These are phyloP conservation scores for Ottelia alismoides DNA, from an alignment of 106 monocot species.

Conservation along the genomic window DNA sequence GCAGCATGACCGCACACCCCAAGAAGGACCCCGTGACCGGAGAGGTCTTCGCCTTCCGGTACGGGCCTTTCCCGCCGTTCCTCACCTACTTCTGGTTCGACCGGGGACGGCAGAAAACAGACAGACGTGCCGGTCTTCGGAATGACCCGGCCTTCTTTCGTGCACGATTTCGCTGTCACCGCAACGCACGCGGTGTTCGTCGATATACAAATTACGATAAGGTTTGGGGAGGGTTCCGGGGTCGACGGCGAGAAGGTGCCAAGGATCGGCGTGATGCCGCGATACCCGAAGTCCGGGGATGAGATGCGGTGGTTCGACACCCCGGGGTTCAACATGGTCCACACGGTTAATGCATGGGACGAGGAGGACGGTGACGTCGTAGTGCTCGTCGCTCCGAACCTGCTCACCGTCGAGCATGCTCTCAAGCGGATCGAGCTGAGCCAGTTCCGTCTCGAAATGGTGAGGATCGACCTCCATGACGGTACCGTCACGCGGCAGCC, in stretches of 20 bases:
- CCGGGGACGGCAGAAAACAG: slow-evolving; percentile 29
- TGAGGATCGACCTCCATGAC: slow-evolving; percentile 42
- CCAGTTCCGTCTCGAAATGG: slow-evolving; percentile 63
- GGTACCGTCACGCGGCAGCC: slow-evolving; percentile 8
- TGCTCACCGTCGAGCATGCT: slow-evolving; percentile 60
- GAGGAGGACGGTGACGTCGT: slow-evolving; percentile 36
- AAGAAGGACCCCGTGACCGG: too few species aligned
- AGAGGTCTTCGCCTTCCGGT: too few species aligned
- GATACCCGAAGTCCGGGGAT: slow-evolving; percentile 39
- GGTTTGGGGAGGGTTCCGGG: slow-evolving; percentile 32
- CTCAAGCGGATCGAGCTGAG: slow-evolving; percentile 44
- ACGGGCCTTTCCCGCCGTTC: too few species aligned
- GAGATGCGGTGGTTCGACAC: slow-evolving; percentile 77
- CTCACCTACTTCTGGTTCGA: too few species aligned
- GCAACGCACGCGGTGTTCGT: slow-evolving; percentile 39
- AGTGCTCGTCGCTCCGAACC: too few species aligned
- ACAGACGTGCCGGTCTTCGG: slow-evolving; percentile 67
- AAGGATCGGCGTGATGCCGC: too few species aligned
- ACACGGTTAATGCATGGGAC: slow-evolving; percentile 74
- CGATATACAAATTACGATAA: slow-evolving; percentile 72
- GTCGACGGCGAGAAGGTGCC: slow-evolving; percentile 43
- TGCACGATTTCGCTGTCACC: slow-evolving; percentile 88
- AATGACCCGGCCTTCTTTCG: slow-evolving; percentile 32
- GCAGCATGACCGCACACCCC: slow-evolving; percentile 7
- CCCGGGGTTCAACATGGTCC: slow-evolving; percentile 75